Evolutionary conservation across 495 filamentous ascomycete species (phyloP), one percentile per base, ranked within the genome.

Genomic region (Penicillium fimorum): DNA sequence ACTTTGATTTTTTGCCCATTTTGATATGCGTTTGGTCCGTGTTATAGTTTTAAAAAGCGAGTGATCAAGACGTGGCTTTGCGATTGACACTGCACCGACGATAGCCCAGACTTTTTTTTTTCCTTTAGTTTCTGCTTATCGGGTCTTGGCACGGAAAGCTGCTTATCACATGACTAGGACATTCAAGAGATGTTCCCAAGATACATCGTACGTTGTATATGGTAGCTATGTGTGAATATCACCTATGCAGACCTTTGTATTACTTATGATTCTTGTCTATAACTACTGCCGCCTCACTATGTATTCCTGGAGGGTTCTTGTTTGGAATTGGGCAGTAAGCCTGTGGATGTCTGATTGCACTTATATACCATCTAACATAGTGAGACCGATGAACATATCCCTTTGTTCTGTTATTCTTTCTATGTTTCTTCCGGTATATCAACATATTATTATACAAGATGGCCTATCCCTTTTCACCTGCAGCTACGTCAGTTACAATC

Each of bases 1-100:
- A 71, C 44, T 78, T 76, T 8, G 64, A 71, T 57, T 75, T 76
- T 33, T 77, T 77, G 32, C 73, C 73, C 74, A 77, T 77, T 12
- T 32, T 75, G 57, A 47, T 11, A 32, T 38, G 11, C 46, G 17
- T 10, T 30, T 32, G 45, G 32, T 20, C 20, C 46, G 20, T 18
- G 22, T 27, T 33, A 29, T 18, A 29, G 50, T 30, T 6, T 22
- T 32, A 13, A 54, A 37, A 38, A 18, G 11, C 20, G 25, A 32
- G 32, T 41, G 25, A 29, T 2, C 24, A 30, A 47, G 52, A 30
- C 22, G 52, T 54, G 43, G 52, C 29, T 50, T 38, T 22, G 43
- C 35, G 53, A 59, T 57, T 50, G 40, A 48, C 46, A 46, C 45
- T 47, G 38, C 52, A 32, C 54, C 48, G 33, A 37, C 43, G 37